Conservation (phyloP, 1,284 basidiomycete species). For the Singerocomus rubriflavus region DNA sequence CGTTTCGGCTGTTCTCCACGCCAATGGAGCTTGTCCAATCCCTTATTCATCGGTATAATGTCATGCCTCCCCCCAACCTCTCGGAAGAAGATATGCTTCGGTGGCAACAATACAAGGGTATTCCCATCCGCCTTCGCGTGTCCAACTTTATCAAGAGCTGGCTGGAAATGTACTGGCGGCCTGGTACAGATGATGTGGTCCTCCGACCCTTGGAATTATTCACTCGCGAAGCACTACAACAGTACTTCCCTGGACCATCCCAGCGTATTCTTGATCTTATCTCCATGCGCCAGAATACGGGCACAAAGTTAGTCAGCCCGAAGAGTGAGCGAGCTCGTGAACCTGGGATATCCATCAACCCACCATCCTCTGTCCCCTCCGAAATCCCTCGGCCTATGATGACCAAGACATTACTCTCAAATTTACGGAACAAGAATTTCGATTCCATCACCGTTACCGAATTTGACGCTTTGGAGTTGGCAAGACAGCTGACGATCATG, state of each 20-base stretch:
- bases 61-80: conserved; percentile 58
- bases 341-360: conserved; percentile 67
- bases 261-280: conserved; percentile 76
- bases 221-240: conserved; percentile 56
- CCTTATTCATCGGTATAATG: conserved; percentile 80
- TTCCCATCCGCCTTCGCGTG: conserved; percentile 86
- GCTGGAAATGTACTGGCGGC: conserved; percentile 89
- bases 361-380: conserved; percentile 49
- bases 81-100: conserved; percentile 61
- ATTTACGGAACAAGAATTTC: conserved; percentile 60
- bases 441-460: conserved; percentile 73
- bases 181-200: conserved; percentile 59
- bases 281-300: conserved; percentile 46
- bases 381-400: conserved; percentile 81
- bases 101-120: conserved; percentile 85
- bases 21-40: conserved; percentile 75
- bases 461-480: conserved; percentile 90
- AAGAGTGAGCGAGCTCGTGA: conserved; percentile 62
- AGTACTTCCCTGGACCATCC: conserved; percentile 66
- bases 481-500: conserved; percentile 93
- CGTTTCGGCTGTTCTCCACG: conserved; percentile 91
- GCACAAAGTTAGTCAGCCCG: conserved; percentile 46
- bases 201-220: conserved; percentile 63
- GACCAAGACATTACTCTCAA: conserved; percentile 73
- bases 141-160: conserved; percentile 92